Conservation (phyloP, 192 early-diverging fungal genomes). For the Podila horticola region DNA sequence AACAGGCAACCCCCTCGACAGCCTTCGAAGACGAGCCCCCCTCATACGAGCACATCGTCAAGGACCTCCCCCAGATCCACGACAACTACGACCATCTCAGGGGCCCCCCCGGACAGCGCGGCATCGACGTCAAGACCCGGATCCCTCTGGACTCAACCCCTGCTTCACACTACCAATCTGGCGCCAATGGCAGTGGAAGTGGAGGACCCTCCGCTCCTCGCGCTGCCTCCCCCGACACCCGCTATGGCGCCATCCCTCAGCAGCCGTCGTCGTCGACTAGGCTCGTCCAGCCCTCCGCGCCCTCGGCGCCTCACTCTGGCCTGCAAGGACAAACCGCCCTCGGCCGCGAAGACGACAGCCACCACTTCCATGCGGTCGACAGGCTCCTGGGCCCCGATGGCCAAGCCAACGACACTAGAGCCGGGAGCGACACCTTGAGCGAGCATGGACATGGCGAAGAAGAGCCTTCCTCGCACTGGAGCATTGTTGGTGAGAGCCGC, state of each 20-base stretch:
- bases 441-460: neutral
- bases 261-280: neutral
- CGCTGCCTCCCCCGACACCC: neutral
- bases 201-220: constrained; percentile 4
- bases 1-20: neutral
- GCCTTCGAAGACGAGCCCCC: constrained; percentile 28
- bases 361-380: constrained; percentile 14
- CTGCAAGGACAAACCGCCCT: constrained; percentile 21
- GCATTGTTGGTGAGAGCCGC: constrained; percentile 21
- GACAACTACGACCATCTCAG: constrained; percentile 48
- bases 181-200: neutral
- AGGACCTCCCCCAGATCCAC: constrained; percentile 30
- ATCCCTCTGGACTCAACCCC: constrained; percentile 30
- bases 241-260: constrained; percentile 7
- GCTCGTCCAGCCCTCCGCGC: neutral
- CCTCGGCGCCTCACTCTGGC: constrained; percentile 19
- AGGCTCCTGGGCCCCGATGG: constrained; percentile 15
- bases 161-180: constrained; percentile 10
- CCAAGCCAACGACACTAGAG: neutral
- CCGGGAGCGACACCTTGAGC: neutral
- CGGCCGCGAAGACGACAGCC: constrained; percentile 10
- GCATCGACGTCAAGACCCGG: constrained; percentile 41
- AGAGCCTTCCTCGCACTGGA: constrained; percentile 17
- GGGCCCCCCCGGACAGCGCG: constrained; percentile 43
- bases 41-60: constrained; percentile 30